Conservation (phyloP, 306 rosid species). For the Medicago ruthenica region DNA sequence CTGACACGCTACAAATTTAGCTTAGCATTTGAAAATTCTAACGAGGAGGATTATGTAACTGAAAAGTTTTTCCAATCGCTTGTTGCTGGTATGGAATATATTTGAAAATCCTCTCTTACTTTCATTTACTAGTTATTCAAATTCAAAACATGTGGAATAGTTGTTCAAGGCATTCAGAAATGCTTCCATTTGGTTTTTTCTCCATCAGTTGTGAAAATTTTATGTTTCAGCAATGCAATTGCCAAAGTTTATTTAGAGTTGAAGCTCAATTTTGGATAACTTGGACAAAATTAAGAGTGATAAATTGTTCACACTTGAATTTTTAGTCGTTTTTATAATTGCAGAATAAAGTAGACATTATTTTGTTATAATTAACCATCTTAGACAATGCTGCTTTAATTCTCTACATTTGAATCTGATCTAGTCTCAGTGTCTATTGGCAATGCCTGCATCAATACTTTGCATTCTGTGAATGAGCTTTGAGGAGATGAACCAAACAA, state of each 20-base stretch:
- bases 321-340: background rate
- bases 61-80: conserved; percentile 98
- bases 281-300: background rate
- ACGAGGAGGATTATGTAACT: conserved; percentile 99
- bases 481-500: too few relatives aligned
- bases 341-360: background rate
- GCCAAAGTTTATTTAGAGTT: conserved; percentile 25
- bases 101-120: conserved; percentile 11
- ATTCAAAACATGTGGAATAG: background rate
- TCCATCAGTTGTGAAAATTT: conserved; percentile 1
- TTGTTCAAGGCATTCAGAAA: conserved; percentile 18
- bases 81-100: conserved; percentile 80
- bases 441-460: background rate
- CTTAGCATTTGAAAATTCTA: conserved; percentile 97
- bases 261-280: conserved; percentile 25
- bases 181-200: conserved; percentile 14
- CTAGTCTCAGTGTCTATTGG: background rate
- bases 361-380: too few relatives aligned
- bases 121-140: conserved; percentile 37
- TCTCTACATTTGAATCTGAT: too few relatives aligned
- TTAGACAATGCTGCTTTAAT: too few relatives aligned
- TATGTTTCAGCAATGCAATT: conserved; percentile 29
- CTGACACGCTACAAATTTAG: conserved; percentile 90
- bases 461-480: background rate
- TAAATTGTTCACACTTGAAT: background rate